Evolutionary conservation across 2,329 filamentous ascomycete species (phyloP).

Genomic region (Alternaria rosae): DNA sequence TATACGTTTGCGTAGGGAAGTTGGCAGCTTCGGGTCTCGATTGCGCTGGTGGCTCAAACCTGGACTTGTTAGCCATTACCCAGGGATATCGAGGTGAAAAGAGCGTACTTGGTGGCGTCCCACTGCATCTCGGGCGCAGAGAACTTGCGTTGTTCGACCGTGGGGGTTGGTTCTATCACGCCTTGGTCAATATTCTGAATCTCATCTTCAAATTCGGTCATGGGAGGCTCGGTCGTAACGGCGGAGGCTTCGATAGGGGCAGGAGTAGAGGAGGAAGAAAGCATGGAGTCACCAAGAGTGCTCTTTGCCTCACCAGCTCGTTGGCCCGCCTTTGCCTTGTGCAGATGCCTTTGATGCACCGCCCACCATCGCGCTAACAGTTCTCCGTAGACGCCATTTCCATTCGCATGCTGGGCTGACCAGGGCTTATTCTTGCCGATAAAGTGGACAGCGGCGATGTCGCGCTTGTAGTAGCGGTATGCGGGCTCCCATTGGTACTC

Average conservation of each 20-base stretch:
- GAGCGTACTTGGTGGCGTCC: constrained; percentile 66
- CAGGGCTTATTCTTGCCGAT: constrained; percentile 93
- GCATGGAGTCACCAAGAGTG: constrained; percentile 12
- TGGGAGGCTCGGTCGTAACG: constrained; percentile 52
- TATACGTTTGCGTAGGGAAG: constrained; percentile 79
- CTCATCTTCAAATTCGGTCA: constrained; percentile 53
- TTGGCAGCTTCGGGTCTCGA: constrained; percentile 86
- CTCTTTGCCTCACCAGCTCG: constrained; percentile 15
- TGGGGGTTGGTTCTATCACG: constrained; percentile 53
- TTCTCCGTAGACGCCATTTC: constrained; percentile 76
- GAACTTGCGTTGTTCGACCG: constrained; percentile 59
- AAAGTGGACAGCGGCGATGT: constrained; percentile 91
- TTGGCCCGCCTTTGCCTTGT: constrained; percentile 12
- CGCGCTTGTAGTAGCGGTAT: constrained; percentile 89
- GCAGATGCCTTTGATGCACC: constrained; percentile 87
- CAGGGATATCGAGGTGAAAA: background rate
- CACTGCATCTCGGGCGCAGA: constrained; percentile 67
- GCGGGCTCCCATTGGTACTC: constrained; percentile 98
- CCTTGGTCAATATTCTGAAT: constrained; percentile 56
- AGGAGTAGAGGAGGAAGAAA: constrained; percentile 22
- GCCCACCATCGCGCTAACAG: constrained; percentile 92
- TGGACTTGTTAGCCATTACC: constrained; percentile 21
- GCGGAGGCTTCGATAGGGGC: constrained; percentile 38
- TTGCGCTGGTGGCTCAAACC: constrained; percentile 61
- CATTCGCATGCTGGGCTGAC: constrained; percentile 58